Conservation (phyloP, 2,329 filamentous ascomycete species). For the Neonectria magnoliae region DNA sequence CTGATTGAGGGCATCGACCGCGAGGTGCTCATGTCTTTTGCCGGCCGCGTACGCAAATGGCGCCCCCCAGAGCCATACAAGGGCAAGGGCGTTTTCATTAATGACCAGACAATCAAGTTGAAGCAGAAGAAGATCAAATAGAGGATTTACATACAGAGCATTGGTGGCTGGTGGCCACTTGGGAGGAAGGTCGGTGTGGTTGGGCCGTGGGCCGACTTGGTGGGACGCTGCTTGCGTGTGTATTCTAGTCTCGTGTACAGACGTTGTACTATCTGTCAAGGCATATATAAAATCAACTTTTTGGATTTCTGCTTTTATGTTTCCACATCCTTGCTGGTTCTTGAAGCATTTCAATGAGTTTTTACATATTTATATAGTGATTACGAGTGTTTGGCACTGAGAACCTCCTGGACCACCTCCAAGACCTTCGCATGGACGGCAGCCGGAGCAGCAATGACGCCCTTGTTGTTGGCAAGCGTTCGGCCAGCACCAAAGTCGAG, state of each 20-base stretch:
- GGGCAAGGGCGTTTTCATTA: constrained; percentile 98
- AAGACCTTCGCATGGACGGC: constrained; percentile 81
- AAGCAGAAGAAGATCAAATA: constrained; percentile 99
- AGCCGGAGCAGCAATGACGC: constrained; percentile 87
- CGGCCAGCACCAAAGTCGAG: constrained; percentile 89
- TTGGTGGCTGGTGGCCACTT: constrained; percentile 23
- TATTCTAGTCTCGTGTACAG: constrained; percentile 45
- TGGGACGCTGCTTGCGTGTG: constrained; percentile 41
- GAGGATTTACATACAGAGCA: constrained; percentile 9
- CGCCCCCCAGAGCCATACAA: constrained; percentile 96
- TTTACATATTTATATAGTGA: neutral
- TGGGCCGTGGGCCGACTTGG: constrained; percentile 5
- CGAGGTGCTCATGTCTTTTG: constrained; percentile 89
- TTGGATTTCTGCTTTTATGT: constrained; percentile 20
- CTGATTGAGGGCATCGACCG: constrained; percentile 89
- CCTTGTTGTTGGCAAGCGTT: constrained; percentile 90
- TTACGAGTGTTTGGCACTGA: constrained; percentile 54
- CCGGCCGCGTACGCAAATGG: constrained; percentile 88
- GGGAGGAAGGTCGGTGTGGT: constrained; percentile 4
- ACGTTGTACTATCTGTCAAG: constrained; percentile 46
- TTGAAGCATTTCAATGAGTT: neutral
- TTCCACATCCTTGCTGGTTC: constrained; percentile 6
- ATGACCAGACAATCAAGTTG: constrained; percentile 96
- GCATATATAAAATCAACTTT: constrained; percentile 43
- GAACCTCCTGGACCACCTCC: constrained; percentile 82